phyloP scores from a whole-genome alignment of 2,329 filamentous ascomycete genomes.

The Xylaria hypoxylon region DNA sequence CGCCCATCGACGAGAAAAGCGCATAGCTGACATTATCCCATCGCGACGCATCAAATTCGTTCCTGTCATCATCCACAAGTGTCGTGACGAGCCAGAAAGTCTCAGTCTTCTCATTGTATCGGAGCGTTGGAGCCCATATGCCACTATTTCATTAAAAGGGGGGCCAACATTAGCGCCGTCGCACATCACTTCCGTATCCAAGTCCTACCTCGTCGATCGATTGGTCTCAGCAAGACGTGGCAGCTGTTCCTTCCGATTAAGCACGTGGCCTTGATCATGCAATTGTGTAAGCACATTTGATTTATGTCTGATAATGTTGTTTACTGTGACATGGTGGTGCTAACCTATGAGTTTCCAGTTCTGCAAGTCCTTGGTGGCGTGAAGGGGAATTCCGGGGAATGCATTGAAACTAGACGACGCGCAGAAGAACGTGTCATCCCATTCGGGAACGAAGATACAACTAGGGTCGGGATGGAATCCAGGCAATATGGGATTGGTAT shows the following conservation, averaged over 20 bases:
- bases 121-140: slow-evolving; percentile 61
- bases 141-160: slow-evolving; percentile 46
- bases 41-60: slow-evolving; percentile 47
- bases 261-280: slow-evolving; percentile 42
- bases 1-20: neutral
- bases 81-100: slow-evolving; percentile 60
- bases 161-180: neutral
- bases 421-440: slow-evolving; percentile 57
- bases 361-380: slow-evolving; percentile 57
- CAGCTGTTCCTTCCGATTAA: slow-evolving; percentile 47
- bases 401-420: slow-evolving; percentile 58
- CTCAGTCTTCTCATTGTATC: slow-evolving; percentile 55
- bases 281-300: slow-evolving; percentile 10
- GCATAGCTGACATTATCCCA: slow-evolving; percentile 50
- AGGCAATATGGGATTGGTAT: slow-evolving; percentile 58
- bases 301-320: neutral
- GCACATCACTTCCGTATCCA: neutral
- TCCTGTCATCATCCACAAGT: slow-evolving; percentile 53
- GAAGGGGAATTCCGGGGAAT: slow-evolving; percentile 59
- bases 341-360: slow-evolving; percentile 54
- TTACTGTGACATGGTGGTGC: slow-evolving; percentile 2
- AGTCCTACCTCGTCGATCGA: slow-evolving; percentile 44
- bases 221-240: slow-evolving; percentile 48
- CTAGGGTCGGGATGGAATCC: slow-evolving; percentile 60
- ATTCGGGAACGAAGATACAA: slow-evolving; percentile 55